Conservation (phyloP, 139 green algal species). For the Zygnema circumcarinatum region DNA sequence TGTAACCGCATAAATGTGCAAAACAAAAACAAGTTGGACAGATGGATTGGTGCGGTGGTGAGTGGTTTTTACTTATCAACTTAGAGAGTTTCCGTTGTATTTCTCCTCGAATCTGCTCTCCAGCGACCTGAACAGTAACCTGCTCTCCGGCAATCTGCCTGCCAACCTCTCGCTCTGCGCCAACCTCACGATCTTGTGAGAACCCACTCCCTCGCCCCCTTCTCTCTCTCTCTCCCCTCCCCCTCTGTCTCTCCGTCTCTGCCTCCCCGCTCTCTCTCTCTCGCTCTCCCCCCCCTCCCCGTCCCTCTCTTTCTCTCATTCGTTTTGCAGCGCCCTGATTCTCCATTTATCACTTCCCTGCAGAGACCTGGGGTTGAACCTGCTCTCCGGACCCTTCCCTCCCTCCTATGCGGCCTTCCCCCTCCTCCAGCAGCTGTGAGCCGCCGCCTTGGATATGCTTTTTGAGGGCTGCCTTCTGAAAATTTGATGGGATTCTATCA, state of each 20-base stretch:
- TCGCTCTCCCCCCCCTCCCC: background rate
- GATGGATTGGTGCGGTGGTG: background rate
- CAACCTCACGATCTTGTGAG: background rate
- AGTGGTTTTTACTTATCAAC: background rate
- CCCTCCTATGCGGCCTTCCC: background rate
- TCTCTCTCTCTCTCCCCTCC: background rate
- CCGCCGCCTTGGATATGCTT: background rate
- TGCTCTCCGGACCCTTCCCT: background rate
- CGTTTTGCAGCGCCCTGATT: no score
- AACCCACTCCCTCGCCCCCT: background rate
- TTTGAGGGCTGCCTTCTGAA: background rate
- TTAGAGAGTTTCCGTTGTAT: background rate
- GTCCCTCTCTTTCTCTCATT: background rate
- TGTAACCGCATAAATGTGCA: background rate
- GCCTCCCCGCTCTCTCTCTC: background rate
- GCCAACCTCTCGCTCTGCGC: background rate
- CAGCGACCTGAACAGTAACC: background rate
- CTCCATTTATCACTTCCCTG: background rate
- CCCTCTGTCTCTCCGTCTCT: background rate
- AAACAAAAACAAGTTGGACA: no score
- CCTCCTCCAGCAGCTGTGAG: background rate
- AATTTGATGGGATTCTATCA: background rate
- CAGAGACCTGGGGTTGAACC: background rate
- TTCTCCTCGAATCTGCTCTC: background rate
- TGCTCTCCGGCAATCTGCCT: background rate